phyloP scores from a whole-genome alignment of 2,329 filamentous ascomycete genomes.

The Cryphonectria naterciae region DNA sequence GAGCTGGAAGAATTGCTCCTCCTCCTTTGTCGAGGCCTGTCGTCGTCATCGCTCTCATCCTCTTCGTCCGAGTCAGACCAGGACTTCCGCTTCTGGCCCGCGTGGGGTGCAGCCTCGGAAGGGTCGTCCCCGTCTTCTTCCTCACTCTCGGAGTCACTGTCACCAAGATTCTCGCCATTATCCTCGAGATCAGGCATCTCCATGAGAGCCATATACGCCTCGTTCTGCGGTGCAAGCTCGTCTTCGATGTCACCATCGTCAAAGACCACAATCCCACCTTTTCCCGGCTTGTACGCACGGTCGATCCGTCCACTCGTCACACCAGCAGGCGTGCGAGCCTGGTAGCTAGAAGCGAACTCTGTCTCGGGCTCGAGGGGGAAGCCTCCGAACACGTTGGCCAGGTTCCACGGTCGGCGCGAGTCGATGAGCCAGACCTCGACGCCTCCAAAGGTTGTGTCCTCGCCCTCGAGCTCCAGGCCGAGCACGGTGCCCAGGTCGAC shows the following conservation, averaged over 20 bases:
- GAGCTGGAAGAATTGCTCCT: conserved; percentile 85
- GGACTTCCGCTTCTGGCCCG: conserved; percentile 77
- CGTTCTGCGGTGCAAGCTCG: conserved; percentile 72
- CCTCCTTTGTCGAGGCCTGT: conserved; percentile 76
- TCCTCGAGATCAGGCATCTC: conserved; percentile 92
- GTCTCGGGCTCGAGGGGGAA: conserved; percentile 59
- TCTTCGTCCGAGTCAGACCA: conserved; percentile 75
- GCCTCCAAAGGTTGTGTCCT: conserved; percentile 72
- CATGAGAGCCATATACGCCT: conserved; percentile 82
- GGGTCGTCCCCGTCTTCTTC: conserved; percentile 59
- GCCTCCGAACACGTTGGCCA: conserved; percentile 89
- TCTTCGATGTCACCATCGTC: conserved; percentile 96
- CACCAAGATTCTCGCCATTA: conserved; percentile 65
- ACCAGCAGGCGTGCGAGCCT: conserved; percentile 62
- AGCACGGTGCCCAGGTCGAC: conserved; percentile 83
- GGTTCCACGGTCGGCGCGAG: conserved; percentile 89
- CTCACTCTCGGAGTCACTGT: conserved; percentile 60
- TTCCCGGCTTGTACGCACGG: conserved; percentile 73
- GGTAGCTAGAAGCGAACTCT: conserved; percentile 50
- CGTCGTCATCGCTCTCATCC: conserved; percentile 73
- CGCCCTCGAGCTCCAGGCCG: conserved; percentile 71
- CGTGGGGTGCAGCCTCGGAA: conserved; percentile 39
- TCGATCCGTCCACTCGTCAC: conserved; percentile 75
- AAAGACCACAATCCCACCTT: conserved; percentile 89
- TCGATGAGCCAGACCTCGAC: conserved; percentile 96